These are phyloP conservation scores for Colletotrichum sp. DNA, from an alignment of 2,329 filamentous ascomycete genomes.

Conservation along the genomic window DNA sequence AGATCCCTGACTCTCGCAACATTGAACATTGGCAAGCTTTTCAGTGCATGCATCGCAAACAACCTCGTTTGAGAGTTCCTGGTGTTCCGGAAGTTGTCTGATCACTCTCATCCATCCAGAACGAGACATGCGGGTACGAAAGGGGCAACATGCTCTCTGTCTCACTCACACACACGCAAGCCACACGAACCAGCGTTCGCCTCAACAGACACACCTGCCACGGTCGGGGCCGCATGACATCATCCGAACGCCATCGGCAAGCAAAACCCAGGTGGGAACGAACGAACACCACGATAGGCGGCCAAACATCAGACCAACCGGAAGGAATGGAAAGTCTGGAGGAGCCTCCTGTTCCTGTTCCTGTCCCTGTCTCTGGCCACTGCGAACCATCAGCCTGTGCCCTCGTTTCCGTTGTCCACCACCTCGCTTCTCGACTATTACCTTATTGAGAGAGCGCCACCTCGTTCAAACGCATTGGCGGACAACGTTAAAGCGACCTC, in stretches of 20 bases:
- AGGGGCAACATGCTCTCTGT: not conserved
- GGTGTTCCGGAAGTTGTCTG: not conserved
- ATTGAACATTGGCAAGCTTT: constrained; percentile 15
- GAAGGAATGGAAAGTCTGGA: not conserved
- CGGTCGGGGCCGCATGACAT: constrained; percentile 15
- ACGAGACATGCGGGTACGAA: not conserved
- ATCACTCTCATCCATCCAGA: not conserved
- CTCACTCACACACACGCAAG: not conserved
- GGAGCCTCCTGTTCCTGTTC: not conserved
- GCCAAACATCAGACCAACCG: not conserved
- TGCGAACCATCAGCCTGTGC: not conserved
- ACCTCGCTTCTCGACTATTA: not conserved
- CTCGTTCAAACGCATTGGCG: not conserved
- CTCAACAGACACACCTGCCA: not conserved
- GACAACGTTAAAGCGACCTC: not conserved
- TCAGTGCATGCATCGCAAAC: not conserved
- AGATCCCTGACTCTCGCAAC: not conserved
- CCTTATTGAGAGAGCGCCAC: not conserved
- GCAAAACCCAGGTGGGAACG: not conserved
- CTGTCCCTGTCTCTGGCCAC: not conserved
- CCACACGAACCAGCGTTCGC: not conserved
- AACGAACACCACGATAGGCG: not conserved
- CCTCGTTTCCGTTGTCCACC: not conserved
- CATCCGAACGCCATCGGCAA: constrained; percentile 17
- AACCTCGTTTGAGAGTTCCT: not conserved